Evolutionary conservation across 2,329 filamentous ascomycete species (phyloP).

Genomic region (Penicillium sp.): DNA sequence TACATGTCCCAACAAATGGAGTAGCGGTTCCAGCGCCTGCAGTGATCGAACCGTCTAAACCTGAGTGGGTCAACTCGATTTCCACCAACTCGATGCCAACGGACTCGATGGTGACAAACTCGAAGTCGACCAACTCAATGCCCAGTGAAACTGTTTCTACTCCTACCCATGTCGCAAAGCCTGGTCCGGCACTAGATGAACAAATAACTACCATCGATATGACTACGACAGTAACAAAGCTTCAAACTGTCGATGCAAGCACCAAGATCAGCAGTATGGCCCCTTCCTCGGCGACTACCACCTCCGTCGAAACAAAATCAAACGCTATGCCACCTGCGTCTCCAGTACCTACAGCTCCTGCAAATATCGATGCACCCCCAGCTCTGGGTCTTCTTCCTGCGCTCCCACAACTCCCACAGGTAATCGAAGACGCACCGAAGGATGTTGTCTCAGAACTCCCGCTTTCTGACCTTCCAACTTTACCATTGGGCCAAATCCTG

Average conservation of each 20-base stretch:
- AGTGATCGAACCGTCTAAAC: constrained; percentile 90
- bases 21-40: constrained; percentile 78
- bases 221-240: constrained; percentile 19
- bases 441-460: constrained; percentile 19
- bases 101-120: not conserved
- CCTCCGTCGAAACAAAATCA: not conserved
- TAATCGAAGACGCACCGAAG: constrained; percentile 13
- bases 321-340: not conserved
- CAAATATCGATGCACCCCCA: not conserved
- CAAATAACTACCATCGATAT: constrained; percentile 20
- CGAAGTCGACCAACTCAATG: constrained; percentile 73
- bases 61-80: not conserved
- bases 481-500: constrained; percentile 13
- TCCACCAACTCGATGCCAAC: constrained; percentile 49
- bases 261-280: constrained; percentile 16
- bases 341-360: not conserved
- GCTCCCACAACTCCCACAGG: not conserved
- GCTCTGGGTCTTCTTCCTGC: not conserved
- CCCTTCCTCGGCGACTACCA: not conserved
- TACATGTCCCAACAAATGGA: constrained; percentile 13
- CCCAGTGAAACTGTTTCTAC: not conserved
- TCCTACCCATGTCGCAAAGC: not conserved
- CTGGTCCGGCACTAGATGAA: constrained; percentile 8
- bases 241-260: constrained; percentile 22
- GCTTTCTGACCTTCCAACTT: constrained; percentile 3